Evolutionary conservation across 2,329 filamentous ascomycete species (phyloP), one percentile per base, ranked within the genome.

Genomic region (Massarina eburnea): DNA sequence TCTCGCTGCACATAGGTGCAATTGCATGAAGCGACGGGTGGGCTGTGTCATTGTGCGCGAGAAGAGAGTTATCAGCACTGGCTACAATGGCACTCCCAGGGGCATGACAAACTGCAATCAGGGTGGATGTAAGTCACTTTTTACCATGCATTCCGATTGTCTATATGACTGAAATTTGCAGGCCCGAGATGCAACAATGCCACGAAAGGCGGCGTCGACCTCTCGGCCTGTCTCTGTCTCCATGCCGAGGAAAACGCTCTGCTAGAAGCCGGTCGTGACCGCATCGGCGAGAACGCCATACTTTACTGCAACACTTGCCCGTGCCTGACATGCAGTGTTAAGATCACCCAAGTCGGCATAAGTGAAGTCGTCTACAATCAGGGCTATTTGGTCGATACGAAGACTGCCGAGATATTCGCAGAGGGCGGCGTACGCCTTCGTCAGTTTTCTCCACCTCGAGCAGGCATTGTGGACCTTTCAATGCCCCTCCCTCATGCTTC

Each of bases 171-270:
- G 46, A 32, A 5, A 10, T 3, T 9, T 8, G 12, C 44, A 80
- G 77, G 77, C 57, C 73, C 78, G 9, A 81, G 94, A 39, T 99
- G 94, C 72, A 97, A 99, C 70, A 80, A 81, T 41, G 87, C 83
- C 5, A 79, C 82, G 45, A 80, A 80, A 22, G 81, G 80, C 20
- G 94, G 94, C 19, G 79, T 85, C 36, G 84, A 82, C 1, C 79
- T 99, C 17, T 84, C 85, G 4, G 96, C 92, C 5, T 99, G 94
- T 64, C 79, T 97, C 39, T 99, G 94, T 69, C 82, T 99, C n/a
- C 94, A 99, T 69, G 94, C 94, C 1, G 94, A 99, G 75, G 94
- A 99, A 73, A 99, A 99, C 68, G 94, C 94, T 1, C 78, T 99
- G 46, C 78, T 99, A 8, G 94, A 99, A 75, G 94, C 94, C 17